Conservation (phyloP, 306 rosid species). For the Cucurbita maxima region DNA sequence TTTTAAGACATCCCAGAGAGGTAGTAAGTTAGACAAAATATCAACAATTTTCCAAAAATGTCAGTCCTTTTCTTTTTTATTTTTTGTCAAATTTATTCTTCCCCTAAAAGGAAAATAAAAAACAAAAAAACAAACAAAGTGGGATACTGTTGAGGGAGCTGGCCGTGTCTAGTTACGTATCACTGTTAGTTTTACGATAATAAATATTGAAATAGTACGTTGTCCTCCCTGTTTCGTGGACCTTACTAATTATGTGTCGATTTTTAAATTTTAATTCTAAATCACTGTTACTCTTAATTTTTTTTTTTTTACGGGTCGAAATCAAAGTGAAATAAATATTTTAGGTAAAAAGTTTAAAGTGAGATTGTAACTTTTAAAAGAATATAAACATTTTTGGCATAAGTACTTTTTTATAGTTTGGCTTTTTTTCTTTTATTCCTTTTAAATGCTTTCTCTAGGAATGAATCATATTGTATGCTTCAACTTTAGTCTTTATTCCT, state of each 20-base stretch:
- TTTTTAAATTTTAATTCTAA: too few species aligned
- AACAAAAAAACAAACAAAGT: background rate
- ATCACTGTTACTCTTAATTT: too few species aligned
- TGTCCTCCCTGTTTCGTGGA: too few species aligned
- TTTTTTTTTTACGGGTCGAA: too few species aligned
- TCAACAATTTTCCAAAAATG: conserved; percentile 8
- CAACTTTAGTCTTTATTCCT: background rate
- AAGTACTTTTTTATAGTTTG: background rate
- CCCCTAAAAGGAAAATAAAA: background rate
- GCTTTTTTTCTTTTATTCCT: background rate
- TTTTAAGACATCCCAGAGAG: conserved; percentile 2
- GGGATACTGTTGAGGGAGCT: background rate
- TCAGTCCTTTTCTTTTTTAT: background rate
- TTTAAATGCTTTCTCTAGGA: background rate
- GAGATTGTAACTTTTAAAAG: too few species aligned
- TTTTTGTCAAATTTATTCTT: background rate
- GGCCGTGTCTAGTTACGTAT: background rate
- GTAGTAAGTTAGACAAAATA: conserved; percentile 4
- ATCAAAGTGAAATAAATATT: too few species aligned
- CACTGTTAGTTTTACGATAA: too few species aligned
- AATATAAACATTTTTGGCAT: too few species aligned
- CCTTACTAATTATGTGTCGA: too few species aligned
- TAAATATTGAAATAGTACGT: too few species aligned
- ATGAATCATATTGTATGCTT: background rate
- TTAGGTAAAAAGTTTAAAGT: too few species aligned